Base-by-base conservation (phyloP, 1,284 basidiomycete genomes). In the Exobasidium rhododendri region DNA sequence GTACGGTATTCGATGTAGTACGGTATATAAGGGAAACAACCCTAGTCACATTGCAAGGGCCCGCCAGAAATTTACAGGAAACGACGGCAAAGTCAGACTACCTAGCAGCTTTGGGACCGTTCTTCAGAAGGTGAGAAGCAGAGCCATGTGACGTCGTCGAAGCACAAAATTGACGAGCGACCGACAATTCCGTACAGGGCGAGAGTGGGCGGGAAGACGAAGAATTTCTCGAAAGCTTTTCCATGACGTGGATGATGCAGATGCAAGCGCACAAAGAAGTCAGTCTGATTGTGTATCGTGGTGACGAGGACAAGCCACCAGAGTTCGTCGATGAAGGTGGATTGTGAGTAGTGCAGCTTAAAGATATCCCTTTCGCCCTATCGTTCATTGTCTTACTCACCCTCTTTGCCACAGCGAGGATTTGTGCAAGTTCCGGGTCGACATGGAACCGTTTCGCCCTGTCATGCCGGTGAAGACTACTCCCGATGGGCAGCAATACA, bases 291-390 rank as follows among this genome's bases (percentile, higher is more conserved):
- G 56, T 62, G 10, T 58, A 62, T 28, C 52, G 60, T 22, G 55
- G 56, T 26, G 60, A 62, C 4, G 56, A 57, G 22, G 55, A 45
- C 3, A 49, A 44, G 31, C 20, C 49, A 20, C 55, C 56, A 14
- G 60, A 62, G 24, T 62, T 62, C 43, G 56, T 62, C 35, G 60
- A 62, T 29, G 53, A 60, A 47, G 45, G 45, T 10, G 60, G 60
- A 1, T 62, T 62, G 35, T 59, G 40, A 57, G 56, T 54, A 26
- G 5, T 20, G 11, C 49, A 54, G 14, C 31, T 54, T 13, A 26
- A 5, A 35, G 7, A 20, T 17, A 20, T 20, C 26, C n/a, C 52
- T 29, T 31, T 13, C 10, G 26, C 11, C n/a, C 22, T 7, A 10
- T 35, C 30, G 20, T 10, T 40, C 35, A 7, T 40, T 40, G 7